Evolutionary conservation across 768 basidiomycete species (phyloP).

Genomic region (Boletus rubescentipes): DNA sequence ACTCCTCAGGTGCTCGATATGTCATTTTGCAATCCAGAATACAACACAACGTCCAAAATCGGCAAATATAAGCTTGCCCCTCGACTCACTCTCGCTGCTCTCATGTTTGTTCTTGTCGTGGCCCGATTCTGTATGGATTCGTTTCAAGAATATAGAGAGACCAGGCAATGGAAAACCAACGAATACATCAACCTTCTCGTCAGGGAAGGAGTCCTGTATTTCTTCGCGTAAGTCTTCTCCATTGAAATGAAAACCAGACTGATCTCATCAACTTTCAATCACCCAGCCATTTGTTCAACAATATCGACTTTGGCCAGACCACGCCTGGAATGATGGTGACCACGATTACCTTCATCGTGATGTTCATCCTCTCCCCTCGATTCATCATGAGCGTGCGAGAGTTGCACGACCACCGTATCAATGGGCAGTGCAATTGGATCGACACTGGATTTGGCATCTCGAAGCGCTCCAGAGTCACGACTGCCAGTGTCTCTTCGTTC

Average conservation of each 20-base stretch:
- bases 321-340: not conserved
- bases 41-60: not conserved
- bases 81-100: slow-evolving; percentile 1
- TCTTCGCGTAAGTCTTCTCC: slow-evolving; percentile 10
- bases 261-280: not conserved
- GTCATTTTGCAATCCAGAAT: slow-evolving; percentile 11
- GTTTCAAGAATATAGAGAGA: slow-evolving; percentile 3
- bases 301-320: slow-evolving; percentile 2
- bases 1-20: slow-evolving; percentile 6
- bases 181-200: slow-evolving; percentile 12
- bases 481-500: not conserved
- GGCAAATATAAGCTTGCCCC: slow-evolving; percentile 5
- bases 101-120: slow-evolving; percentile 8
- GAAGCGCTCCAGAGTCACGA: not conserved
- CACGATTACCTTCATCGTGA: not conserved
- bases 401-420: not conserved
- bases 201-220: slow-evolving; percentile 16
- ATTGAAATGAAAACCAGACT: not conserved
- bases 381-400: slow-evolving; percentile 21
- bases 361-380: slow-evolving; percentile 16
- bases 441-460: slow-evolving; percentile 14
- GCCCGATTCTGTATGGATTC: slow-evolving; percentile 1
- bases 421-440: not conserved
- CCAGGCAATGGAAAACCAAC: slow-evolving; percentile 9
- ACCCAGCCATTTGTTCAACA: slow-evolving; percentile 10